Percentiles rank a stretch among this genome's conserved stretches.
Evolutionary conservation across 2,329 filamentous ascomycete species (phyloP).

Genomic region (Talaromyces funiculosus): DNA sequence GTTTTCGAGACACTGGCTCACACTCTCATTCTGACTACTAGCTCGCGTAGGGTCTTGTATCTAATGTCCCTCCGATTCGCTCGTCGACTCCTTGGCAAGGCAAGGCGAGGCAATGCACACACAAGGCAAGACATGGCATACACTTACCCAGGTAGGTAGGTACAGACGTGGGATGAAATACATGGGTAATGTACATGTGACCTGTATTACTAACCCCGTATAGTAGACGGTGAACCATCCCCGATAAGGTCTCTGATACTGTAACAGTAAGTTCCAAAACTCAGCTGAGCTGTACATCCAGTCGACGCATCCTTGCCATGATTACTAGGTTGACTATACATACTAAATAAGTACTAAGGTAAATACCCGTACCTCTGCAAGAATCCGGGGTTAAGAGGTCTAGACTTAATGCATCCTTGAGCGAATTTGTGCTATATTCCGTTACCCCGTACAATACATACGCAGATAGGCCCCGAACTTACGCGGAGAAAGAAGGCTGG

Average conservation of each 20-base stretch:
- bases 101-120: background rate
- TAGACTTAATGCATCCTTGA: background rate
- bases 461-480: background rate
- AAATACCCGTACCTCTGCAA: background rate
- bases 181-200: background rate
- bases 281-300: background rate
- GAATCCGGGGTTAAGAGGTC: background rate
- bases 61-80: background rate
- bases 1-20: background rate
- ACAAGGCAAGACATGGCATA: background rate
- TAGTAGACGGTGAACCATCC: background rate
- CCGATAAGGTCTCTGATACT: background rate
- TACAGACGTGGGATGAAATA: background rate
- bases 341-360: background rate
- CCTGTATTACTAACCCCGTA: background rate
- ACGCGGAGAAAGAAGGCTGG: background rate
- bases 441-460: background rate
- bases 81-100: background rate
- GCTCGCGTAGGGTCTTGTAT: background rate
- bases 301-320: background rate
- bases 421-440: background rate
- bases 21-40: background rate
- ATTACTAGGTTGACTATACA: background rate
- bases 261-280: background rate
- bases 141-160: background rate